phyloP scores from a whole-genome alignment of 495 filamentous ascomycete genomes.

The Xylaria scruposa region DNA sequence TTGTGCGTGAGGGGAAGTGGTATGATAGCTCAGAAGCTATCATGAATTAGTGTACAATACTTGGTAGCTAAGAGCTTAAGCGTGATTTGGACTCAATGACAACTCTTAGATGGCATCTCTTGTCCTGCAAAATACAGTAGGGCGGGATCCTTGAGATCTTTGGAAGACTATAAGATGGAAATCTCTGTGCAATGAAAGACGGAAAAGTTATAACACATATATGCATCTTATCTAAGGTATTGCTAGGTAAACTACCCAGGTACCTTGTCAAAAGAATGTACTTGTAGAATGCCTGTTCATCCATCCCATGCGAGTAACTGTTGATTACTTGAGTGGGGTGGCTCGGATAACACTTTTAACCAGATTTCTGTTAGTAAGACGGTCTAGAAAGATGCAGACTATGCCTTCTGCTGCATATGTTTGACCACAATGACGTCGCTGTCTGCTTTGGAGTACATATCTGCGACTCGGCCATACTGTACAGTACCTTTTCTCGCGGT shows the following conservation, averaged over 20 bases:
- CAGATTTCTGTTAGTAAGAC: not conserved
- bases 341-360: not conserved
- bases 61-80: not conserved
- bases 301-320: not conserved
- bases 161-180: not conserved
- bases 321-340: slow-evolving; percentile 2
- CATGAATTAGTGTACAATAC: slow-evolving; percentile 8
- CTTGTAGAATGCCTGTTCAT: too few relatives aligned
- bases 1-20: slow-evolving; percentile 14
- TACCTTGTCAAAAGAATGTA: not conserved
- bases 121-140: too few relatives aligned
- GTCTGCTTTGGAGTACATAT: not conserved
- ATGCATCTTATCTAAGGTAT: not conserved
- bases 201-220: not conserved
- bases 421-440: slow-evolving; percentile 11
- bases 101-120: too few relatives aligned
- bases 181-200: not conserved
- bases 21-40: not conserved
- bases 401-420: not conserved
- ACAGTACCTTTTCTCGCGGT: not conserved
- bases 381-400: slow-evolving; percentile 6
- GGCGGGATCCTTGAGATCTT: not conserved
- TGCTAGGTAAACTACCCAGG: not conserved
- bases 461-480: not conserved
- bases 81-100: not conserved